Base-by-base conservation (phyloP, 2,329 filamentous ascomycete species). In the Metarhizium guizhouense region DNA sequence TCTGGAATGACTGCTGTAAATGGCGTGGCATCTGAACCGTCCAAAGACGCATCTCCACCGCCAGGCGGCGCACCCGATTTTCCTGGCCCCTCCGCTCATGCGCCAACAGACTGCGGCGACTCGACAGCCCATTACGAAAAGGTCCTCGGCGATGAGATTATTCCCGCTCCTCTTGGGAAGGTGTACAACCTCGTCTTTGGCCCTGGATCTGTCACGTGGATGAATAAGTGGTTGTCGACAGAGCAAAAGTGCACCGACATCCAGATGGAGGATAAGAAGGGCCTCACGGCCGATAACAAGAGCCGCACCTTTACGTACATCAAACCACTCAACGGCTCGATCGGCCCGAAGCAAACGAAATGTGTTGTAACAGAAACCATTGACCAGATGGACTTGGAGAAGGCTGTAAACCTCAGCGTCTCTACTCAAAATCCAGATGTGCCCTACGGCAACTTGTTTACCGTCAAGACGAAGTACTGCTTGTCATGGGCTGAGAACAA, bases 341-440 rank as follows among this genome's bases (percentile, higher is more conserved):
- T 99, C 61, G 94, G 94, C 0, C 94, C 94, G 0, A 94, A 82
- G 68, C 90, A 96, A 73, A 99, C 94, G 13, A 96, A 95, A 67
- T 99, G 94, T 69, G 87, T 95, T 57, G 91, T 90, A 52, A 87
- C 84, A 1, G 91, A 96, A 71, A 87, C 80, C 4, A 67, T 99
- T n/a, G 92, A 97, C 58, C 78, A 81, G 49, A 77, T 95, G 34
- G 93, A 99, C 67, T 77, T 95, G 16, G 93, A 97, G 55, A 95
- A 92, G 68, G 83, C 88, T 2, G 83, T 96, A 56, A 88, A 87
- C 53, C 78, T 99, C n/a, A 84, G 84, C 3, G 84, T 90, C 56
- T 86, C 84, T 34, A 96, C 91, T 0, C 88, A 93, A 65, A 99
- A 88, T 14, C 94, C 94, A 0, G 95, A 99, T 68, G 94, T 99